A percentile compares a stretch with the other conserved stretches of the same genome.
These are phyloP conservation scores for Orbilia oligospora DNA, from an alignment of 2,329 filamentous ascomycete genomes.

Conservation along the genomic window DNA sequence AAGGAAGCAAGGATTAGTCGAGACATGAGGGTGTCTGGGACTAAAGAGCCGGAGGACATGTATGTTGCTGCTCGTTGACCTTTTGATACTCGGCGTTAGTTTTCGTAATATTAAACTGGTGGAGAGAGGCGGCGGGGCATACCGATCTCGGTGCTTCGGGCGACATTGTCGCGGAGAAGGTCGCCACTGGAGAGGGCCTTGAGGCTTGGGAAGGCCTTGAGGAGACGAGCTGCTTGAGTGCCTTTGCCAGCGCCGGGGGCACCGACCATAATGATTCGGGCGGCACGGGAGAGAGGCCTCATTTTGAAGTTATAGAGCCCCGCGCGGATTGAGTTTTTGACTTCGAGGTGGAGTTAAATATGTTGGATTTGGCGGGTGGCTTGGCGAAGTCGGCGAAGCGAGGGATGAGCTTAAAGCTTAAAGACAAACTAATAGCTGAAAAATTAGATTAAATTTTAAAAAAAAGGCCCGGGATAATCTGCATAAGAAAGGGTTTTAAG, in stretches of 20 bases:
- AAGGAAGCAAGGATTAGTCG: conserved; percentile 77
- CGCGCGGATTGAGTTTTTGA: background rate
- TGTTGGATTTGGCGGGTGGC: conserved; percentile 6
- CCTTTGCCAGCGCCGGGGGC: conserved; percentile 98
- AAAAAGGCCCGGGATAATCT: background rate
- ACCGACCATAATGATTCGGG: conserved; percentile 93
- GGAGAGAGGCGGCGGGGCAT: conserved; percentile 27
- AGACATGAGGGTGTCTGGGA: conserved; percentile 91
- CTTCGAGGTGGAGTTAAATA: background rate
- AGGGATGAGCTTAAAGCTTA: background rate
- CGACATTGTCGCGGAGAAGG: conserved; percentile 89
- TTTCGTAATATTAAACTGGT: background rate
- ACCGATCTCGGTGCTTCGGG: conserved; percentile 53
- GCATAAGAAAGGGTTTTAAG: background rate
- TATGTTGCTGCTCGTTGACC: conserved; percentile 90
- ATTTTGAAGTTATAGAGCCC: conserved; percentile 19
- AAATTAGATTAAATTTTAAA: background rate
- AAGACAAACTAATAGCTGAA: background rate
- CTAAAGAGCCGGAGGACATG: conserved; percentile 90
- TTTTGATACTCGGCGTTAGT: conserved; percentile 66
- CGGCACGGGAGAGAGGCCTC: conserved; percentile 70
- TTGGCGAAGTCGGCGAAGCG: conserved; percentile 37
- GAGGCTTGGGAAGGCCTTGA: conserved; percentile 88
- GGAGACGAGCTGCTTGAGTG: conserved; percentile 90
- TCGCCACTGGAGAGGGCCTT: conserved; percentile 95